Evolutionary conservation across 2,329 filamentous ascomycete genomes (phyloP).

Genomic region (Seiridium cupressi): DNA sequence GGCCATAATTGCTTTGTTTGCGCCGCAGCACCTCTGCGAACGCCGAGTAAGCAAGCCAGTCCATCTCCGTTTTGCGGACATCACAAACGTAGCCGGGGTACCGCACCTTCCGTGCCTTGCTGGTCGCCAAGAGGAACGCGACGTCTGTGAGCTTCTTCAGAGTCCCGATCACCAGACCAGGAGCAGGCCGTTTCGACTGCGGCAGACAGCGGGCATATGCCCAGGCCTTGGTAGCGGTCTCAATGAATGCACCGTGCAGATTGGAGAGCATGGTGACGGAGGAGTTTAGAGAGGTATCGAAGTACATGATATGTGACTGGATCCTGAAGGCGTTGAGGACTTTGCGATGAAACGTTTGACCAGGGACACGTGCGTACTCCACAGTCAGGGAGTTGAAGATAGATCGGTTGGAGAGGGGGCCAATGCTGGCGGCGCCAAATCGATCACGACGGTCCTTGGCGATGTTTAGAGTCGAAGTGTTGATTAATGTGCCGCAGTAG

Average conservation of each 20-base stretch:
- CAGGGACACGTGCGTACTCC: constrained; percentile 69
- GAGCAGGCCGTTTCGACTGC: constrained; percentile 51
- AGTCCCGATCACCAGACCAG: constrained; percentile 63
- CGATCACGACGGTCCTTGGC: constrained; percentile 54
- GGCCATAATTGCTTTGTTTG: constrained; percentile 69
- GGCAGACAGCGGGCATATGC: constrained; percentile 61
- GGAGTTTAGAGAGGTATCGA: constrained; percentile 77
- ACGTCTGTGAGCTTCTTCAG: constrained; percentile 65
- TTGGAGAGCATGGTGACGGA: constrained; percentile 68
- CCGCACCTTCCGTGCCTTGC: constrained; percentile 42
- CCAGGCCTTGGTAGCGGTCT: constrained; percentile 76
- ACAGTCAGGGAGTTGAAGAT: constrained; percentile 75
- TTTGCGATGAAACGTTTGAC: constrained; percentile 78
- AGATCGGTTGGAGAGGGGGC: constrained; percentile 27
- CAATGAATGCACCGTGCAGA: constrained; percentile 69
- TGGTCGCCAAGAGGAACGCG: constrained; percentile 62
- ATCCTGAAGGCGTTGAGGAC: constrained; percentile 76
- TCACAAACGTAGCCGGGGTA: constrained; percentile 55
- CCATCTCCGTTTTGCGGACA: constrained; percentile 58
- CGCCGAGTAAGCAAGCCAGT: constrained; percentile 66
- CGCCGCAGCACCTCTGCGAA: constrained; percentile 66
- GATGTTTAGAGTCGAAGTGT: constrained; percentile 73
- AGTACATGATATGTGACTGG: constrained; percentile 80
- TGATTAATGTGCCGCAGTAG: constrained; percentile 81
- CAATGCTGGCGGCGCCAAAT: neutral